Evolutionary conservation across 2,329 filamentous ascomycete genomes (phyloP), one percentile per base, ranked within the genome.

Genomic region (Fusarium sp.): DNA sequence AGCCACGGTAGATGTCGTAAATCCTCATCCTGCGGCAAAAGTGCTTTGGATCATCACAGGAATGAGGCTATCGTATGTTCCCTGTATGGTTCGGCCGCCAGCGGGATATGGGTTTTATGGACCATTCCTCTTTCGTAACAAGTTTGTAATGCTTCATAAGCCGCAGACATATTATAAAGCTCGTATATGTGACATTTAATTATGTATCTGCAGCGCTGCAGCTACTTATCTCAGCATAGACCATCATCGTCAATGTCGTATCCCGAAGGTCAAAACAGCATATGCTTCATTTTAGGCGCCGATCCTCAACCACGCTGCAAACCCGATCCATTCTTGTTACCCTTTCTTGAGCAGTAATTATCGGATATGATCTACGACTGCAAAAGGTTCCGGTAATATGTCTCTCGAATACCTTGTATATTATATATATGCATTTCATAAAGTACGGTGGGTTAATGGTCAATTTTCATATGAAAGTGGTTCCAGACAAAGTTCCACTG

Each of bases 371-470:
- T 4, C 14, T 9, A 17, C 4, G 9, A 22, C 9, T 30, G 20
- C 4, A 30, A 22, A 17, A 4, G 2, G 14, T 7, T 20, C 13
- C 13, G 26, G 10, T 8, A 0, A 17, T 11, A 11, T 15, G 14
- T 15, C 0, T 30, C 45, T 30, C 7, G 0, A 22, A n/a, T 8
- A 8, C 45, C 4, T 17, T 6, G 0, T 1, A 22, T 17, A 6
- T 30, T 22, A 7, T 30, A 3, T 2, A 8, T 11, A 8, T 0
- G 22, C 14, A 47, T 47, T 3, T 12, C 20, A 17, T 17, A 22
- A 8, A 12, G 7, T 17, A 30, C 2, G 9, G 20, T 30, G 20
- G 10, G 20, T 2, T 20, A n/a, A 30, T n/a, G 9, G 14, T 4
- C 20, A 15, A 48, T n/a, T 22, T 48, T 20, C 28, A 30, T 12